Evolutionary conservation across 208 protist genomes (phyloP).

Genomic region (Acanthamoeba royreba): DNA sequence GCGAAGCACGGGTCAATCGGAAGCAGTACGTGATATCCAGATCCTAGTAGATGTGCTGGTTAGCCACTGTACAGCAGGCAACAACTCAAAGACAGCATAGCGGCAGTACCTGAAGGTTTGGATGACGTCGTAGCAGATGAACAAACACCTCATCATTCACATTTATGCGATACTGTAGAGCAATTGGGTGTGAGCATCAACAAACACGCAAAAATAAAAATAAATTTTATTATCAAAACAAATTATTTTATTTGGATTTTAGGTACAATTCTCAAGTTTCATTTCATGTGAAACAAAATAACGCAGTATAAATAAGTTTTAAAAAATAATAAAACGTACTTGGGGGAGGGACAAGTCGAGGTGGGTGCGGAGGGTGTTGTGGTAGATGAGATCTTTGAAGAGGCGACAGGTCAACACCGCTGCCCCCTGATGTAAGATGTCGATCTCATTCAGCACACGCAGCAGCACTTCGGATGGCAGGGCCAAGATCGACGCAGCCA

Average conservation of each 20-base stretch:
- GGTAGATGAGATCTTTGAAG: neutral
- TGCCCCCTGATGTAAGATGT: neutral
- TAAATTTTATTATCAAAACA: neutral
- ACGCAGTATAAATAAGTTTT: neutral
- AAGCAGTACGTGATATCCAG: neutral
- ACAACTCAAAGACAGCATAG: neutral
- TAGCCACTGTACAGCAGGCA: neutral
- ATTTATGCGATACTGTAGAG: neutral
- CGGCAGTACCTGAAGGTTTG: neutral
- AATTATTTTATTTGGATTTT: neutral
- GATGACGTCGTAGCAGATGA: neutral
- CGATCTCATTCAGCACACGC: neutral
- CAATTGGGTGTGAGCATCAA: neutral
- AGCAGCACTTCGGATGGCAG: neutral
- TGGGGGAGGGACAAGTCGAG: neutral
- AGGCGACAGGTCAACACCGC: neutral
- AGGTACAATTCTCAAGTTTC: too few relatives aligned
- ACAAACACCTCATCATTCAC: neutral
- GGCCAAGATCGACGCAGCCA: neutral
- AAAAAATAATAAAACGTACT: neutral
- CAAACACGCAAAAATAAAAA: neutral
- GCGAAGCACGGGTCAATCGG: neutral
- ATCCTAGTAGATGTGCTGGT: neutral
- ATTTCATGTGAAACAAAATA: too few relatives aligned
- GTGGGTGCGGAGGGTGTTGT: neutral